phyloP scores from a whole-genome alignment of 73 alveolate species.

The Paramecium tetraurelia region DNA sequence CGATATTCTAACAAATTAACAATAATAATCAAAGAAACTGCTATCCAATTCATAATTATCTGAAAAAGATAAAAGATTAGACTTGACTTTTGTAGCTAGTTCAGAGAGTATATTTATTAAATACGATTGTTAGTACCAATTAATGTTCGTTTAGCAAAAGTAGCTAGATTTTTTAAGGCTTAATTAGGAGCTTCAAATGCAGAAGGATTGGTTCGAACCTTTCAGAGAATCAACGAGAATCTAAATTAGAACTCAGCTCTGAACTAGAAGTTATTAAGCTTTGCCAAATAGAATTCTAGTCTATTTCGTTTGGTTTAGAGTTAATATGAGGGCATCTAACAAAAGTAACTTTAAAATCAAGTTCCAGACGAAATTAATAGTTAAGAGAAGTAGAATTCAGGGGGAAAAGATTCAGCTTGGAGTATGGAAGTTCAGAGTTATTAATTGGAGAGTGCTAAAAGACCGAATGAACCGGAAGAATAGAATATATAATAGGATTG shows the following conservation, averaged over 20 bases:
- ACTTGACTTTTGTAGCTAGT: not conserved
- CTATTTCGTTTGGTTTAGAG: not conserved
- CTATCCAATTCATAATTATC: not conserved
- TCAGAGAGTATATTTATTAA: not conserved
- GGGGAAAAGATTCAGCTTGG: not conserved
- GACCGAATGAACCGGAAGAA: not conserved
- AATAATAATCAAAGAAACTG: not conserved
- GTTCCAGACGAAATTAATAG: not conserved
- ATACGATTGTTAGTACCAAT: not conserved
- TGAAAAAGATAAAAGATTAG: not conserved
- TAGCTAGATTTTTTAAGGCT: not conserved
- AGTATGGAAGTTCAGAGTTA: not conserved
- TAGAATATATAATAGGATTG: not conserved
- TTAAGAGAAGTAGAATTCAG: not conserved
- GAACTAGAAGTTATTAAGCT: not conserved
- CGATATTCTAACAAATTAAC: not conserved
- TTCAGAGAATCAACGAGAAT: not conserved
- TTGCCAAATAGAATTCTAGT: not conserved
- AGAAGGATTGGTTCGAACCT: not conserved
- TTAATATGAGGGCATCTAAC: not conserved
- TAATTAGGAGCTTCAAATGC: constrained; percentile 5
- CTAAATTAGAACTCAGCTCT: not conserved
- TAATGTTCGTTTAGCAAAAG: constrained; percentile 12
- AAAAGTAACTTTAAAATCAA: not conserved
- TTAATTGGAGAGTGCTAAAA: not conserved